Evolutionary conservation across 2,329 filamentous ascomycete species (phyloP).

Genomic region (Cladosporium sp.): DNA sequence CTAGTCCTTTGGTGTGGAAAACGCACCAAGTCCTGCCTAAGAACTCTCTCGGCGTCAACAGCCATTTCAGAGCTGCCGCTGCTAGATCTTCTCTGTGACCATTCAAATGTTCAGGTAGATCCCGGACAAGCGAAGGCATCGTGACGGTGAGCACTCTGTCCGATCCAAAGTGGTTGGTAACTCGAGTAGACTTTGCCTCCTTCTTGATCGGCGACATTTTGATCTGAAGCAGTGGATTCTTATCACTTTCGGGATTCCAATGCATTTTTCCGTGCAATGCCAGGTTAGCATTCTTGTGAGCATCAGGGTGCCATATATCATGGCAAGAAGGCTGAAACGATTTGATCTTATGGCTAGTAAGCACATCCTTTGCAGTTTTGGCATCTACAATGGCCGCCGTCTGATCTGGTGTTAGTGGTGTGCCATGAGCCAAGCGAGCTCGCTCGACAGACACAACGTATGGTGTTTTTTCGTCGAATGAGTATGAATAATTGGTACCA

Average conservation of each 20-base stretch:
- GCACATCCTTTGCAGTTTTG: background rate
- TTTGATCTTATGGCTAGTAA: background rate
- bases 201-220: background rate
- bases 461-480: background rate
- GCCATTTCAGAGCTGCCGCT: background rate
- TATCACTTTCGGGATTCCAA: background rate
- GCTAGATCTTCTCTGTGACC: constrained; percentile 12
- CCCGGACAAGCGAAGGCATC: constrained; percentile 26
- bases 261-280: background rate
- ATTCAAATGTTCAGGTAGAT: constrained; percentile 16
- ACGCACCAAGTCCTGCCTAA: constrained; percentile 39
- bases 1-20: constrained; percentile 35
- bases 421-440: background rate
- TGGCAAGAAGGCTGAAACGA: background rate
- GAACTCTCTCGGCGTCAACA: constrained; percentile 30
- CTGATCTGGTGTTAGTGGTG: background rate
- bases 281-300: background rate
- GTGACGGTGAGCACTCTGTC: constrained; percentile 41
- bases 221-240: background rate
- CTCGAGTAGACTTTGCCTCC: background rate
- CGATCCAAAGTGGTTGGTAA: constrained; percentile 29
- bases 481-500: background rate
- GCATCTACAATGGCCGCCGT: background rate
- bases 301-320: background rate
- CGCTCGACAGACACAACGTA: background rate